Evolutionary conservation across 2,329 filamentous ascomycete species (phyloP), one percentile per base, ranked within the genome.

Genomic region (Xylariomycetidae sp.): DNA sequence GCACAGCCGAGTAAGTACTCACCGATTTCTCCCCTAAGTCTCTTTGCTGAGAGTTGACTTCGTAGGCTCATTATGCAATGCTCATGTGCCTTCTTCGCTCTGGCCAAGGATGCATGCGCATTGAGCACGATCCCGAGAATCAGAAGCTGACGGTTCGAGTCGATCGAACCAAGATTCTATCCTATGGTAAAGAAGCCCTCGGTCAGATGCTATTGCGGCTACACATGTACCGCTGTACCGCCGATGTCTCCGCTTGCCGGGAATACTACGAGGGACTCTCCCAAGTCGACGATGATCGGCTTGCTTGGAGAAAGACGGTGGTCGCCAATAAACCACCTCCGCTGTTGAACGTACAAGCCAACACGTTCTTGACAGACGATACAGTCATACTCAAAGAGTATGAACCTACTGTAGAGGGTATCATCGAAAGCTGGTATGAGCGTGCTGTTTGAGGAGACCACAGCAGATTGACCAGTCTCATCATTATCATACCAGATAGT

Each of bases 331-430:
- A 74, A 50, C 68, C 69, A 38, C 73, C 75, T 3, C 60, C 71
- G 20, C 68, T 75, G 52, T 64, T 76, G n/a, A 81, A 79, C 55
- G 74, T 78, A 24, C 76, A 82, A 50, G 72, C 74, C 1, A 82
- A 80, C 49, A 82, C 76, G 1, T 64, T 63, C 34, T 25, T 64
- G 0, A 42, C 52, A 0, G 58, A 41, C 0, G 49, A 53, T 10
- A 45, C 56, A 31, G 64, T 73, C 14, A 53, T 52, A n/a, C 46
- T 79, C 47, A 70, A 60, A 48, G 74, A 78, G 58, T 79, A 80
- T 45, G 68, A 73, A 32, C 56, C 71, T 4, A 75, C 62, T n/a
- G 45, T 61, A 2, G 58, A 67, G 46, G 75, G 74, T 0, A 63
- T 79, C 53, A 66, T 75, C 18, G 55, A 67, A 49, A 72, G 67